phyloP scores from a whole-genome alignment of 148 eudicot species.

The Chenopodium quinoa region DNA sequence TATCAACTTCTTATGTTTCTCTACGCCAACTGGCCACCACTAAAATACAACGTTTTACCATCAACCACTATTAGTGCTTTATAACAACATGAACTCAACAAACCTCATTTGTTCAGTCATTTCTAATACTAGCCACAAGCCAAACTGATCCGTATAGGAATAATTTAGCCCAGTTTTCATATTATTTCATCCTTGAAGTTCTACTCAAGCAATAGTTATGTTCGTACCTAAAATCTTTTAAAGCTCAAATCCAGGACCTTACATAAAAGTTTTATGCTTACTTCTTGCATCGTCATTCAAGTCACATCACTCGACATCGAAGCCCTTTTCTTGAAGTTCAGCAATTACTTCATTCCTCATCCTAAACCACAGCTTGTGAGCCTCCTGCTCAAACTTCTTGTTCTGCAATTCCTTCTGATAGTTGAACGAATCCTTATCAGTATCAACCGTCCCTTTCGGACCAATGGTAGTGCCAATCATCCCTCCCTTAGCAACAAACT shows the following conservation, averaged over 20 bases:
- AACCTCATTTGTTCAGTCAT: neutral
- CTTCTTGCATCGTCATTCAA: neutral
- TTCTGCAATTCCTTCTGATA: conserved; percentile 88
- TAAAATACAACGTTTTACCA: neutral
- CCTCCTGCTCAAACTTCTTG: conserved; percentile 82
- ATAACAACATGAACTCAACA: neutral
- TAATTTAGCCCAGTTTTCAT: neutral
- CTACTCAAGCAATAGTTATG: neutral
- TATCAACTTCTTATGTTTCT: no score
- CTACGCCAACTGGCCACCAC: no score
- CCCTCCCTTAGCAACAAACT: conserved; percentile 79
- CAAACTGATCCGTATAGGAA: neutral
- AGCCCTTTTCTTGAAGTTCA: conserved; percentile 81
- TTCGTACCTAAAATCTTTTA: neutral
- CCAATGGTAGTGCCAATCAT: conserved; percentile 94
- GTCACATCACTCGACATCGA: conserved; percentile 51
- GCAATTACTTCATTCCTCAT: conserved; percentile 87
- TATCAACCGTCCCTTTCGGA: conserved; percentile 71
- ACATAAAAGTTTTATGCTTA: neutral
- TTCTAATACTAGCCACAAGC: neutral
- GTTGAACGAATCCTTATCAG: conserved; percentile 59
- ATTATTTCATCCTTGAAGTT: neutral
- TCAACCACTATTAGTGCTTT: no score
- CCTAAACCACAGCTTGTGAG: conserved; percentile 73
- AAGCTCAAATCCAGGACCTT: neutral